phyloP scores from a whole-genome alignment of 306 rosid species.

The Inga oerstediana region DNA sequence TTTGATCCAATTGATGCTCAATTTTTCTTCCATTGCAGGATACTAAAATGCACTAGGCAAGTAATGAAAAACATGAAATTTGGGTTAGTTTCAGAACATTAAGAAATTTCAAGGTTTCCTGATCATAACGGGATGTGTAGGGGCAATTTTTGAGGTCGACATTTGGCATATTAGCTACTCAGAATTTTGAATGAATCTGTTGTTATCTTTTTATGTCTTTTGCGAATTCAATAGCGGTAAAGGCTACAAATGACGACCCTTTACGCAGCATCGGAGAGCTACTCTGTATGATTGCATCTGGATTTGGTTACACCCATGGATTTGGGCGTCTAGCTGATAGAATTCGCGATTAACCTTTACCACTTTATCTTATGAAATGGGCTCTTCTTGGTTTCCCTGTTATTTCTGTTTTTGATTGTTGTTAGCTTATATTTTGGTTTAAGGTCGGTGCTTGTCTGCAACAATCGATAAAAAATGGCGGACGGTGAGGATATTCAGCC shows the following conservation, averaged over 20 bases:
- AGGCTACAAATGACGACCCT: not conserved
- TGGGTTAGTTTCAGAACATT: not conserved
- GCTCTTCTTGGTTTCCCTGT: not conserved
- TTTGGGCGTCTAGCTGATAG: not conserved
- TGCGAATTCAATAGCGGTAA: not conserved
- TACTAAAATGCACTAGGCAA: not conserved
- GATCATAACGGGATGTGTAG: not conserved
- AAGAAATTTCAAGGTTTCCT: not conserved
- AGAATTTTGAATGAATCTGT: slow-evolving; percentile 14
- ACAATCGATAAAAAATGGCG: slow-evolving; percentile 63
- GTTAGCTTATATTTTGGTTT: not conserved
- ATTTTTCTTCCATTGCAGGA: not conserved
- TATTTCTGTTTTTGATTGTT: not conserved
- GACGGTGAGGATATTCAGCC: slow-evolving; percentile 95
- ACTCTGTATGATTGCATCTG: not conserved
- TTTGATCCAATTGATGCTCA: not conserved
- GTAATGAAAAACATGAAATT: not conserved
- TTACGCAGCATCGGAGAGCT: not conserved
- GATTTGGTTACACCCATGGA: not conserved
- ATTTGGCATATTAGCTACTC: slow-evolving; percentile 11
- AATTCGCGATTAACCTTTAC: not conserved
- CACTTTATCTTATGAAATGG: not conserved
- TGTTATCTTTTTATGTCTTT: not conserved
- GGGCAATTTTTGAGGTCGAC: not conserved
- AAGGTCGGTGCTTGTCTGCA: slow-evolving; percentile 32